A percentile compares a stretch with the other conserved stretches of the same genome.
phyloP scores from a whole-genome alignment of 768 basidiomycete genomes.

The Boletus reticulatus region DNA sequence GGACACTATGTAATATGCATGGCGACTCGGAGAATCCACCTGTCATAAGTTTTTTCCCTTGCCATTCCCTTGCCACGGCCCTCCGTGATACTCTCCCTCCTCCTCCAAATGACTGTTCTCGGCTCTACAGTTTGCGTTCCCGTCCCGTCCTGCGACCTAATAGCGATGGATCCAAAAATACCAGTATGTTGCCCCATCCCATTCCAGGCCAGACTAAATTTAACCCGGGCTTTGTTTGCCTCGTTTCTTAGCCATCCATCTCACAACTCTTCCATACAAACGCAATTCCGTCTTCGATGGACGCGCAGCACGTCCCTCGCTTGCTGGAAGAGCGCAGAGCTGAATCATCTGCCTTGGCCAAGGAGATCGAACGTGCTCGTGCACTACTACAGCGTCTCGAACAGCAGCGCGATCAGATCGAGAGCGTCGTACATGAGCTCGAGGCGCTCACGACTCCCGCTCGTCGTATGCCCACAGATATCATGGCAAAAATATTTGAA shows the following conservation, averaged over 20 bases:
- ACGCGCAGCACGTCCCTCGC: conserved; percentile 12
- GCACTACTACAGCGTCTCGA: conserved; percentile 22
- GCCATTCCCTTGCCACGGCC: background rate
- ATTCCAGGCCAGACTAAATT: background rate
- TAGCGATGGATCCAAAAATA: conserved; percentile 17
- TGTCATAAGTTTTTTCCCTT: too few relatives aligned
- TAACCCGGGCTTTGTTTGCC: background rate
- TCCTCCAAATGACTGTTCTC: conserved; percentile 5
- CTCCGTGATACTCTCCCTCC: background rate
- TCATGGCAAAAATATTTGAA: conserved; percentile 28
- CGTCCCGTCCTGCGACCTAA: background rate
- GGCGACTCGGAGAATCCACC: too few relatives aligned
- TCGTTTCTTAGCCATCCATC: conserved; percentile 21
- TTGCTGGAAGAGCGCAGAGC: conserved; percentile 18
- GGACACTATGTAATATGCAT: too few relatives aligned
- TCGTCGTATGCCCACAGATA: conserved; percentile 32
- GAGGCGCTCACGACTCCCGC: conserved; percentile 28
- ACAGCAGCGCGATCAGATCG: conserved; percentile 1
- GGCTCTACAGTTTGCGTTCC: background rate
- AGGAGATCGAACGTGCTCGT: conserved; percentile 23
- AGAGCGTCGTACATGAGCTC: conserved; percentile 21
- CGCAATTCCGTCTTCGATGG: conserved; percentile 25
- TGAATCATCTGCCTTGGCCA: conserved; percentile 11
- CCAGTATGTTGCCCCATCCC: conserved; percentile 18
- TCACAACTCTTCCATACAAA: conserved; percentile 29